Evolutionary conservation across 2,329 filamentous ascomycete species (phyloP).

Genomic region (Zymoseptoria ardabiliae): DNA sequence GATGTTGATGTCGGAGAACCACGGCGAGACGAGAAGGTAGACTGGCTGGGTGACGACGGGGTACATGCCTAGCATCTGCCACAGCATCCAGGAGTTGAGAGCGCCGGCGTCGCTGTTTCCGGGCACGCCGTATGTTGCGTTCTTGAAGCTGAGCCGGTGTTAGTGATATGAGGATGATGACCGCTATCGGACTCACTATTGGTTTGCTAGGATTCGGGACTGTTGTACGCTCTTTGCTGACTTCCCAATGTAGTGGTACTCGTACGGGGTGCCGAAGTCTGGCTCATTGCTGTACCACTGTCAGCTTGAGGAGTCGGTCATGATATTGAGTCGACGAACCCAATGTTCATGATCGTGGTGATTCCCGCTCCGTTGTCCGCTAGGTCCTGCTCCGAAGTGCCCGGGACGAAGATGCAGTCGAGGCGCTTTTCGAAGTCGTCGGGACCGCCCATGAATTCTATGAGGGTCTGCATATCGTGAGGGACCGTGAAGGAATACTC

Average conservation of each 20-base stretch:
- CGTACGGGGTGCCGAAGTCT: constrained; percentile 28
- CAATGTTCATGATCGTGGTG: constrained; percentile 31
- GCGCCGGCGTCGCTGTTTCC: constrained; percentile 30
- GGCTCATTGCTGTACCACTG: constrained; percentile 23
- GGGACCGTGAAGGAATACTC: constrained; percentile 40
- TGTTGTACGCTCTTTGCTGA: constrained; percentile 23
- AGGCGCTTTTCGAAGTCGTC: constrained; percentile 34
- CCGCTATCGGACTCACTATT: constrained; percentile 13
- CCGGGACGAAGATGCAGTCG: constrained; percentile 37
- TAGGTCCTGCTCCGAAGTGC: constrained; percentile 29
- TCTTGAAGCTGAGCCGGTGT: constrained; percentile 14
- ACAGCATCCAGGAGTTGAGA: constrained; percentile 26
- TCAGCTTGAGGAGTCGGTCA: not conserved
- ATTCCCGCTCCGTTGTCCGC: constrained; percentile 32
- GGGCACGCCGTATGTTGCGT: constrained; percentile 25
- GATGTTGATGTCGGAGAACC: constrained; percentile 26
- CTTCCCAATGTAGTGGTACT: constrained; percentile 29
- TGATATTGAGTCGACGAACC: constrained; percentile 5
- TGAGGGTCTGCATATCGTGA: constrained; percentile 37
- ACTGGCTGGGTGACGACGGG: constrained; percentile 25
- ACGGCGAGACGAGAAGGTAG: constrained; percentile 30
- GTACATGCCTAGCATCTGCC: constrained; percentile 31
- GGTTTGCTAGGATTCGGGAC: constrained; percentile 19
- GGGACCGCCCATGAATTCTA: constrained; percentile 37
- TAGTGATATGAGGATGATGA: not conserved